These are phyloP conservation scores for Protomyces lactucae-debilis DNA, from an alignment of 1,139 yeast species.

Conservation along the genomic window DNA sequence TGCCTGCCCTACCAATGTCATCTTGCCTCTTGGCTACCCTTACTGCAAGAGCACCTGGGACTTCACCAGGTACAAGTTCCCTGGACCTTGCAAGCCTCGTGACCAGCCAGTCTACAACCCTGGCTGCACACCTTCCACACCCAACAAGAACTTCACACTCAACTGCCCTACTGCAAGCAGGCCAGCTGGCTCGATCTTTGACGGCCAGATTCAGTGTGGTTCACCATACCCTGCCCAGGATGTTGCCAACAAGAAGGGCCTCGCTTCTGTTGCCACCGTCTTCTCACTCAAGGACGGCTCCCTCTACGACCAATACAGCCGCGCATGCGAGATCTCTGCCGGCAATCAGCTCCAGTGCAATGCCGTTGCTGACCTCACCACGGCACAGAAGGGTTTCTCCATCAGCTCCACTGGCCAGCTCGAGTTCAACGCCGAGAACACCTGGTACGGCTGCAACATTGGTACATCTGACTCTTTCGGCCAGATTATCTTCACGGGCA, in stretches of 20 bases:
- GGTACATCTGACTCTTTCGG: neutral
- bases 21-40: neutral
- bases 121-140: neutral
- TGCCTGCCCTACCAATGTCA: neutral
- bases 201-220: neutral
- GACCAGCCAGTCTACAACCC: neutral
- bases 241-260: neutral
- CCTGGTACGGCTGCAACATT: neutral
- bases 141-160: neutral
- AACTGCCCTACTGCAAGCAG: neutral
- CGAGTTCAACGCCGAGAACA: neutral
- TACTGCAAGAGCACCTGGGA: neutral
- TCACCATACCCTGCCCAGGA: neutral
- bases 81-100: neutral
- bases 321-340: neutral
- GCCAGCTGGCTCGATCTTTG: neutral
- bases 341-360: neutral
- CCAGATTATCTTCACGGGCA: neutral
- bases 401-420: neutral
- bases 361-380: neutral
- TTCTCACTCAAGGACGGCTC: neutral
- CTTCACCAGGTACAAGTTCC: neutral
- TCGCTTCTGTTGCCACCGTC: neutral
- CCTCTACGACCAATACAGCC: neutral
- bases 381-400: neutral